These are phyloP conservation scores for Centrapalus pauciflorus DNA, from an alignment of 129 eudicot genomes.

Conservation along the genomic window DNA sequence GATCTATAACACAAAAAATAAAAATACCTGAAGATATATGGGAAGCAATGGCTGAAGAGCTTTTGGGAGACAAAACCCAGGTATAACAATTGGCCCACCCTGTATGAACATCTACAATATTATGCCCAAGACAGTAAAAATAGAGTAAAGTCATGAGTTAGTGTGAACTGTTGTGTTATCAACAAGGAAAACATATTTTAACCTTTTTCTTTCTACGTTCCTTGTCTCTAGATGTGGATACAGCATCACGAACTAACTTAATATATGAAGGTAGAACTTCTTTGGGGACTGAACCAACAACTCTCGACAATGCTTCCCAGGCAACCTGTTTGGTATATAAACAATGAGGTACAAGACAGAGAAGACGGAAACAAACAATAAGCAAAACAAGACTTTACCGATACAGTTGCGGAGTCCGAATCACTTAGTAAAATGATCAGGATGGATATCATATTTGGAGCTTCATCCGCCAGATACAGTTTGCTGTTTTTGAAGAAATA, in stretches of 20 bases:
- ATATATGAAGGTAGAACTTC: constrained; percentile 91
- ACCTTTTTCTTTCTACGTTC: constrained; percentile 95
- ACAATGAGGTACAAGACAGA: constrained; percentile 6
- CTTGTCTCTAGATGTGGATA: constrained; percentile 87
- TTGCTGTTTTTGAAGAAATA: constrained; percentile 91
- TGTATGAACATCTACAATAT: constrained; percentile 25
- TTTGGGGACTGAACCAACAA: constrained; percentile 78
- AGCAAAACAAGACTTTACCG: constrained; percentile 35
- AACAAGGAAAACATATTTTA: neutral
- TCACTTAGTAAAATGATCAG: constrained; percentile 84
- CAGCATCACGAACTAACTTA: constrained; percentile 94
- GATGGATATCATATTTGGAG: constrained; percentile 87
- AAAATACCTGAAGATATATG: constrained; percentile 82
- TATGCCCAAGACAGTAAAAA: neutral
- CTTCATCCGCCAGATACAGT: constrained; percentile 89
- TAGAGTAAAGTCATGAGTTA: neutral
- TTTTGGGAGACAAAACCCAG: constrained; percentile 96
- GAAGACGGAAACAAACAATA: neutral
- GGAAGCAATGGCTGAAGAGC: constrained; percentile 99
- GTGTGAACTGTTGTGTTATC: neutral
- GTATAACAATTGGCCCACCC: constrained; percentile 93
- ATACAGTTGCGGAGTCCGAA: constrained; percentile 68
- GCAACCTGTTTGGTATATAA: constrained; percentile 53
- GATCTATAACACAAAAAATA: neutral
- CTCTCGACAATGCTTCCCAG: constrained; percentile 93